These are phyloP conservation scores for Daldinia bambusicola DNA, from an alignment of 495 filamentous ascomycete genomes.

Conservation along the genomic window DNA sequence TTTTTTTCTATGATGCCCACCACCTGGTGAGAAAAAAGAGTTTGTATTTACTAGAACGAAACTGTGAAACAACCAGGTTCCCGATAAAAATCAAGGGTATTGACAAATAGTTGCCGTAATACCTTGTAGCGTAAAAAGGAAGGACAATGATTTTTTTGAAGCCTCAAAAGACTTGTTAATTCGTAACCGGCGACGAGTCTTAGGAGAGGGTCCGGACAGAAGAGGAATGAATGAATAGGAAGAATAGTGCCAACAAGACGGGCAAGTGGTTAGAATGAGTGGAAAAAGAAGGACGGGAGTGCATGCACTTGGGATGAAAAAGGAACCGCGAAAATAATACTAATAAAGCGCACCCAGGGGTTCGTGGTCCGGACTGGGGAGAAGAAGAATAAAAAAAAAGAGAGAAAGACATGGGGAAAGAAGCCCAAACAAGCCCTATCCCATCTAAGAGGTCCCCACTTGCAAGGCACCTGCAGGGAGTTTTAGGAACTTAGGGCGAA, in stretches of 20 bases:
- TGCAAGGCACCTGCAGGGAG: slow-evolving; percentile 18
- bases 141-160: slow-evolving; percentile 26
- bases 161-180: slow-evolving; percentile 39
- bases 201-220: slow-evolving; percentile 32
- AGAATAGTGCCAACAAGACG: slow-evolving; percentile 31
- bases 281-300: slow-evolving; percentile 30
- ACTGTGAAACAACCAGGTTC: slow-evolving; percentile 46
- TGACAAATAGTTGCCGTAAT: slow-evolving; percentile 16
- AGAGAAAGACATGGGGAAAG: slow-evolving; percentile 26
- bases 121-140: slow-evolving; percentile 27
- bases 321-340: slow-evolving; percentile 37
- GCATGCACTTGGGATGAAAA: slow-evolving; percentile 39
- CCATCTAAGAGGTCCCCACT: slow-evolving; percentile 18
- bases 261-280: slow-evolving; percentile 33
- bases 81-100: slow-evolving; percentile 41
- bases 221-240: slow-evolving; percentile 40
- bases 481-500: slow-evolving; percentile 21
- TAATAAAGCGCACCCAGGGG: slow-evolving; percentile 41
- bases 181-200: slow-evolving; percentile 43
- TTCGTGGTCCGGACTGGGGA: slow-evolving; percentile 10
- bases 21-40: slow-evolving; percentile 11
- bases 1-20: slow-evolving; percentile 21
- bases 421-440: slow-evolving; percentile 26
- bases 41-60: slow-evolving; percentile 41
- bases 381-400: slow-evolving; percentile 2